phyloP scores from a whole-genome alignment of 345 rosid species.

The Melastoma malabathricum region DNA sequence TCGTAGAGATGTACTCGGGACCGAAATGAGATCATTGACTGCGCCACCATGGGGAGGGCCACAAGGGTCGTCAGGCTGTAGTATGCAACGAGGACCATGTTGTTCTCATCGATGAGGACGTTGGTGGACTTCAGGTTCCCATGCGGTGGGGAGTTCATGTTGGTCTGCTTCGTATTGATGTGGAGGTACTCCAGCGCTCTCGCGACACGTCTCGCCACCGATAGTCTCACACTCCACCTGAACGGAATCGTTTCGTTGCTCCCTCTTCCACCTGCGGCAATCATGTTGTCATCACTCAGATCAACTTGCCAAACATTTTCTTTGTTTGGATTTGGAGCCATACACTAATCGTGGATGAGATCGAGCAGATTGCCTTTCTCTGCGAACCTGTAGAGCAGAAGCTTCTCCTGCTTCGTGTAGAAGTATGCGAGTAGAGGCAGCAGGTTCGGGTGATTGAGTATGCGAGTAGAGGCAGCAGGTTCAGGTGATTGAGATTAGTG shows the following conservation, averaged over 20 bases:
- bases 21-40: conserved; percentile 22
- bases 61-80: conserved; percentile 27
- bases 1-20: conserved; percentile 29
- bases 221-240: conserved; percentile 32
- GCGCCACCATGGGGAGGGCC: conserved; percentile 23
- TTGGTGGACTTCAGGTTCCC: conserved; percentile 45
- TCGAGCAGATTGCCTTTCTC: conserved; percentile 33
- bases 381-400: conserved; percentile 23
- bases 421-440: conserved; percentile 49
- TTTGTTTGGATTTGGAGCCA: not conserved
- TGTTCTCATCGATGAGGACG: conserved; percentile 31
- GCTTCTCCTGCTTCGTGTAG: conserved; percentile 50
- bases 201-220: conserved; percentile 28
- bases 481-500: conserved; percentile 25
- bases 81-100: conserved; percentile 28
- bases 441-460: conserved; percentile 51
- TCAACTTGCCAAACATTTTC: not conserved
- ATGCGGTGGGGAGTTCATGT: conserved; percentile 26
- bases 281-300: too few relatives aligned
- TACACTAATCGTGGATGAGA: conserved; percentile 33
- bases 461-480: conserved; percentile 50
- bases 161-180: conserved; percentile 2
- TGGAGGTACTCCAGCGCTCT: conserved; percentile 42
- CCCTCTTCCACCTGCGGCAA: conserved; percentile 21
- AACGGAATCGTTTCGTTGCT: conserved; percentile 15